phyloP scores from a whole-genome alignment of 164 flowering plant species.

The Stephania japonica region DNA sequence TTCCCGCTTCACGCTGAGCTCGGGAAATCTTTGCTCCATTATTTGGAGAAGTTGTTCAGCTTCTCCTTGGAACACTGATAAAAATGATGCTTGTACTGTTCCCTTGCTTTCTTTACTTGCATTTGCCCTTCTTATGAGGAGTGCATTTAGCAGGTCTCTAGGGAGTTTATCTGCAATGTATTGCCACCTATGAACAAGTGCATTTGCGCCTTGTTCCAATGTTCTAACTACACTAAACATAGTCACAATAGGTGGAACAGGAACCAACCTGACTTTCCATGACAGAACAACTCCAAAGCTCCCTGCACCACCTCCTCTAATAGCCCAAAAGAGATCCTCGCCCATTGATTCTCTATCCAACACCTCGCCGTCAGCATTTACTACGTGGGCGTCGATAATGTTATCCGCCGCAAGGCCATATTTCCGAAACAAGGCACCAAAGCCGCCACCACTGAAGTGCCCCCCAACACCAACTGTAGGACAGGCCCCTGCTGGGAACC shows the following conservation, averaged over 20 bases:
- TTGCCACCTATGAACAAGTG: slow-evolving; percentile 5
- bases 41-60: neutral
- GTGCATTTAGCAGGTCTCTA: neutral
- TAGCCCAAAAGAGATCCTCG: too few relatives aligned
- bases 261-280: neutral
- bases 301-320: neutral
- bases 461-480: too few relatives aligned
- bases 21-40: neutral
- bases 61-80: neutral
- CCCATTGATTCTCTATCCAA: too few relatives aligned
- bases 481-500: neutral
- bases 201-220: slow-evolving; percentile 3
- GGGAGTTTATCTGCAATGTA: neutral
- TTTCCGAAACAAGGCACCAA: too few relatives aligned
- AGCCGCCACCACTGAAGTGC: too few relatives aligned
- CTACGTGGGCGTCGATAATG: too few relatives aligned
- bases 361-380: too few relatives aligned
- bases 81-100: neutral
- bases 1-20: neutral
- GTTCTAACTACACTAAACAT: neutral
- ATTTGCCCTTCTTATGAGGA: neutral
- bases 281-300: neutral
- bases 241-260: slow-evolving; percentile 3
- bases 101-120: neutral
- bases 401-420: too few relatives aligned